These are phyloP conservation scores for Pseudomonodictys pantanalensis DNA, from an alignment of 495 filamentous ascomycete genomes.

Conservation along the genomic window DNA sequence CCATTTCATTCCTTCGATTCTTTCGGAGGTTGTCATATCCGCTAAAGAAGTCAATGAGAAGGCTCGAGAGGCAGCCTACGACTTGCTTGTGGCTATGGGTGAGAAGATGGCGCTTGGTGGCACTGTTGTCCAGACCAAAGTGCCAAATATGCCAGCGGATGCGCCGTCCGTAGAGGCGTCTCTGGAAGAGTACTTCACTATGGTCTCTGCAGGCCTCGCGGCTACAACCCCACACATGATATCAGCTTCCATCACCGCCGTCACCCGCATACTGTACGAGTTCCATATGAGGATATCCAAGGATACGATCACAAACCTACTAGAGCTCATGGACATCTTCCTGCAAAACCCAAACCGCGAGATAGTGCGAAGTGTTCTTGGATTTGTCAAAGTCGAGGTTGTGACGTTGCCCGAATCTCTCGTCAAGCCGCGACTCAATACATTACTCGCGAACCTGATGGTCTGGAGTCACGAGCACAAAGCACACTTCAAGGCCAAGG, in stretches of 20 bases:
- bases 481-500: slow-evolving; percentile 89
- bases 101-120: slow-evolving; percentile 74
- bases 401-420: slow-evolving; percentile 75
- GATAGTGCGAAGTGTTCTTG: slow-evolving; percentile 86
- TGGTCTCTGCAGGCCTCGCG: slow-evolving; percentile 93
- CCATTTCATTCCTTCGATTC: slow-evolving; percentile 86
- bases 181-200: slow-evolving; percentile 94
- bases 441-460: slow-evolving; percentile 83
- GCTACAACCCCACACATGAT: slow-evolving; percentile 93
- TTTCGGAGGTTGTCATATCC: slow-evolving; percentile 89
- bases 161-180: slow-evolving; percentile 72
- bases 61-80: slow-evolving; percentile 82
- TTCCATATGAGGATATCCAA: slow-evolving; percentile 63
- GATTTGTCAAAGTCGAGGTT: slow-evolving; percentile 93
- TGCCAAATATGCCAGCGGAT: slow-evolving; percentile 77
- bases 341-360: slow-evolving; percentile 92
- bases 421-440: slow-evolving; percentile 67
- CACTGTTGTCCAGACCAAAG: slow-evolving; percentile 75
- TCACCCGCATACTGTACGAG: slow-evolving; percentile 87
- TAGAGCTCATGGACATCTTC: slow-evolving; percentile 91
- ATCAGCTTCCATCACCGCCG: slow-evolving; percentile 85
- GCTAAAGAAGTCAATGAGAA: slow-evolving; percentile 97
- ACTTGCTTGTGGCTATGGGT: slow-evolving; percentile 84
- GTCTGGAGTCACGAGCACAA: slow-evolving; percentile 98
- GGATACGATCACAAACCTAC: slow-evolving; percentile 66